phyloP scores from a whole-genome alignment of 2,329 filamentous ascomycete genomes.

The Microcyclosporella mali region DNA sequence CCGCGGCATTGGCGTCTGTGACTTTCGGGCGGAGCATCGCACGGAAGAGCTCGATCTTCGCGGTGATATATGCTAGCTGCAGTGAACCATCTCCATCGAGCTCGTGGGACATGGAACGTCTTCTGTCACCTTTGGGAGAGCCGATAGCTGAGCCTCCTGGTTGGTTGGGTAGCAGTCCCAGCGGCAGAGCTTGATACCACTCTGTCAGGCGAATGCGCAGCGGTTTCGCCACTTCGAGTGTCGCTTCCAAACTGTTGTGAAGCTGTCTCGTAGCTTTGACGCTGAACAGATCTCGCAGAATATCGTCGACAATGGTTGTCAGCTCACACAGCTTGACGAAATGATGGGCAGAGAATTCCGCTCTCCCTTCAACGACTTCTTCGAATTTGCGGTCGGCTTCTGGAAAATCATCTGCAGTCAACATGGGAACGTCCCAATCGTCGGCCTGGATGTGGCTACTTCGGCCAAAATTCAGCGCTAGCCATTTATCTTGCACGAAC shows the following conservation, averaged over 20 bases:
- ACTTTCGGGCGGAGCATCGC: slow-evolving; percentile 41
- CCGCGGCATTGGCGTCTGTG: slow-evolving; percentile 24
- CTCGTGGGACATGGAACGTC: slow-evolving; percentile 33
- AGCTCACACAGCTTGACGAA: slow-evolving; percentile 49
- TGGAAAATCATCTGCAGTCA: slow-evolving; percentile 42
- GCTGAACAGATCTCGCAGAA: slow-evolving; percentile 38
- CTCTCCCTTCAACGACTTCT: slow-evolving; percentile 6
- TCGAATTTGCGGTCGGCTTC: slow-evolving; percentile 19
- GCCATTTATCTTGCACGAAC: slow-evolving; percentile 61
- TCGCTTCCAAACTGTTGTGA: slow-evolving; percentile 39
- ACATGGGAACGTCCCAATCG: slow-evolving; percentile 51
- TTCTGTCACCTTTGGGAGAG: slow-evolving; percentile 15
- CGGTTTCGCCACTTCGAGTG: slow-evolving; percentile 45
- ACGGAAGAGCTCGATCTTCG: slow-evolving; percentile 48
- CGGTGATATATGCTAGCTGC: slow-evolving; percentile 47
- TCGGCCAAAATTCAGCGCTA: slow-evolving; percentile 51
- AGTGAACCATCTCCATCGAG: slow-evolving; percentile 43
- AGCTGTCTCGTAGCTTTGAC: slow-evolving; percentile 33
- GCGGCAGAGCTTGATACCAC: slow-evolving; percentile 46
- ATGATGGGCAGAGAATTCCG: slow-evolving; percentile 27
- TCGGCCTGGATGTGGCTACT: slow-evolving; percentile 49
- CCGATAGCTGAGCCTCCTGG: slow-evolving; percentile 9
- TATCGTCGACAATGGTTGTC: slow-evolving; percentile 47
- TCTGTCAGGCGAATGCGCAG: slow-evolving; percentile 44
- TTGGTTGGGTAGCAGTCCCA: slow-evolving; percentile 20